phyloP scores from a whole-genome alignment of 208 protist genomes.

The Trypanosomatidae sp. region DNA sequence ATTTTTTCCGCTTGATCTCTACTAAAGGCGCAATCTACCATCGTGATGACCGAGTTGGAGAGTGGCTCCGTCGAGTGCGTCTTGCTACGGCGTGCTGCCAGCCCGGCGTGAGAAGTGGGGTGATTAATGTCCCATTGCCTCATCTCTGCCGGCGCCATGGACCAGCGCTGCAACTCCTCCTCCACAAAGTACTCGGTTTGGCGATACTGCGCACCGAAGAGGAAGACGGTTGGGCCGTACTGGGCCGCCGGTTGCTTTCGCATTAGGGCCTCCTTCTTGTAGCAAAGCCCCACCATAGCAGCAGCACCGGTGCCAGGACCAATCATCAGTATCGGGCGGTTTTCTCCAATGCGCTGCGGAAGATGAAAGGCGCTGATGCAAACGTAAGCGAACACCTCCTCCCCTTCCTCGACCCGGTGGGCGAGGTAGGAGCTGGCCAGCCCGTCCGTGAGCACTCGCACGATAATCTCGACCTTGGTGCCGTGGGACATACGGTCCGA shows the following conservation, averaged over 20 bases:
- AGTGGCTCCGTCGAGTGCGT: constrained; percentile 11
- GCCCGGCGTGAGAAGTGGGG: constrained; percentile 21
- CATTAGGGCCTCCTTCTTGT: constrained; percentile 69
- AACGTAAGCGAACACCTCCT: constrained; percentile 79
- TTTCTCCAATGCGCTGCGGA: constrained; percentile 42
- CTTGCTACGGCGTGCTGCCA: constrained; percentile 21
- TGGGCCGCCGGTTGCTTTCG: constrained; percentile 28
- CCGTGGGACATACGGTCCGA: constrained; percentile 80
- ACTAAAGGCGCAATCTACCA: constrained; percentile 85
- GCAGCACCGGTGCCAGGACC: constrained; percentile 93
- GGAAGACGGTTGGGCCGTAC: constrained; percentile 56
- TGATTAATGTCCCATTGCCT: constrained; percentile 29
- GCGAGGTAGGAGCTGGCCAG: constrained; percentile 79
- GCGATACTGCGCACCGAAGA: constrained; percentile 64
- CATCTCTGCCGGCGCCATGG: constrained; percentile 30
- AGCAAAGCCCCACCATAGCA: constrained; percentile 74
- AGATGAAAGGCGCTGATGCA: constrained; percentile 86
- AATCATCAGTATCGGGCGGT: constrained; percentile 88
- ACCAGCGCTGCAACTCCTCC: constrained; percentile 53
- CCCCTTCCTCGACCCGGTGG: constrained; percentile 32
- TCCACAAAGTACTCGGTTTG: constrained; percentile 65
- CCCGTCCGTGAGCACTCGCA: constrained; percentile 83
- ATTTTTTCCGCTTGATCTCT: constrained; percentile 70
- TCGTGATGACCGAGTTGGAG: constrained; percentile 43
- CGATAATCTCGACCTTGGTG: constrained; percentile 66